A percentile compares a stretch with the other conserved stretches of the same genome.
Evolutionary conservation across 345 rosid genomes (phyloP).

Genomic region (Boechera stricta): DNA sequence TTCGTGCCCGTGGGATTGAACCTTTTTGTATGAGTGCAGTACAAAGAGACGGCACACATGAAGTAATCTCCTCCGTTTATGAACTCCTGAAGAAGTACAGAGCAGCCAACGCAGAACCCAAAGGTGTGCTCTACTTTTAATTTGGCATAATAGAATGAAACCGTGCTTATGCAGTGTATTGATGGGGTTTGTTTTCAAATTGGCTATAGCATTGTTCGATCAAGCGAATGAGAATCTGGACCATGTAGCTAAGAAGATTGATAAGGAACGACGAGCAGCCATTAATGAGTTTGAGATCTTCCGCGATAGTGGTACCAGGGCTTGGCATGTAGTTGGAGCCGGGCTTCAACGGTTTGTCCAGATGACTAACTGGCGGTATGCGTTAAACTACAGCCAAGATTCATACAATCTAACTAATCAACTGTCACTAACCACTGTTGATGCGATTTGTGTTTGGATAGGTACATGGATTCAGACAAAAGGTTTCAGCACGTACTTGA

Average conservation of each 20-base stretch:
- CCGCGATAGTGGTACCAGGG: constrained; percentile 58
- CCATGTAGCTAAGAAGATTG: constrained; percentile 79
- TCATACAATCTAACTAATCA: background rate
- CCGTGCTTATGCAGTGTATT: background rate
- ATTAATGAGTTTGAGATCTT: constrained; percentile 82
- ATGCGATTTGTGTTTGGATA: constrained; percentile 45
- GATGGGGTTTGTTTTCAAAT: background rate
- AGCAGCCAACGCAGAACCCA: constrained; percentile 53
- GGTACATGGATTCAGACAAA: constrained; percentile 84
- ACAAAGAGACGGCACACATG: constrained; percentile 74
- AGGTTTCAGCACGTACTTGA: constrained; percentile 89
- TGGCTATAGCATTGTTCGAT: constrained; percentile 36
- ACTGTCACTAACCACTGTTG: constrained; percentile 16
- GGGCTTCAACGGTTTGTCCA: constrained; percentile 91
- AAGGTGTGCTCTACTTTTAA: constrained; percentile 55
- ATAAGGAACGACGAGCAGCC: constrained; percentile 66
- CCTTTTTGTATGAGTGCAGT: constrained; percentile 90
- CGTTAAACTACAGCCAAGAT: constrained; percentile 16
- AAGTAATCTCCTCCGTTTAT: constrained; percentile 72
- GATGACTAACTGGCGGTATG: constrained; percentile 97
- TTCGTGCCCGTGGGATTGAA: constrained; percentile 69
- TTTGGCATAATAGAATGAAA: constrained; percentile 19
- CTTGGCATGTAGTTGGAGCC: constrained; percentile 83
- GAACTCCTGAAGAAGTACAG: constrained; percentile 63
- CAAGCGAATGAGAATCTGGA: constrained; percentile 54